These are phyloP conservation scores for Thermochaetoides thermophila DNA, from an alignment of 495 filamentous ascomycete genomes.

Conservation along the genomic window DNA sequence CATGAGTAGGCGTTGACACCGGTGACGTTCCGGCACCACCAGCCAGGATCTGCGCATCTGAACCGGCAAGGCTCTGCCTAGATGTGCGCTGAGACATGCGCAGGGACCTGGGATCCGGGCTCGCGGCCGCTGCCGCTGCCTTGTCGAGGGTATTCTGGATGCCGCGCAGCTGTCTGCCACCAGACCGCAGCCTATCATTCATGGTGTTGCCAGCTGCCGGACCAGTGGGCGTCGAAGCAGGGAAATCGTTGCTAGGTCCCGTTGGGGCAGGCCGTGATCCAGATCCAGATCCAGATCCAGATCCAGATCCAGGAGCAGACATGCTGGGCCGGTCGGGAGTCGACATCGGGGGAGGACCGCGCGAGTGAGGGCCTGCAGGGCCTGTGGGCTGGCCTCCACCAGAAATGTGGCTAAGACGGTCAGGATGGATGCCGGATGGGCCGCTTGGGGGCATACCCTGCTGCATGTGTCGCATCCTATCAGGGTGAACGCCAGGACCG, in stretches of 20 bases:
- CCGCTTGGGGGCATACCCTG: slow-evolving; percentile 5
- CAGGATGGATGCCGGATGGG: slow-evolving; percentile 31
- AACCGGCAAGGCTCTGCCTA: slow-evolving; percentile 27
- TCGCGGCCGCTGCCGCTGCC: slow-evolving; percentile 18
- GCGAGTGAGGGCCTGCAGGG: slow-evolving; percentile 10
- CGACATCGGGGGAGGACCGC: slow-evolving; percentile 18
- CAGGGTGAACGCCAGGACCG: slow-evolving; percentile 26
- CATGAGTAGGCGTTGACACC: slow-evolving; percentile 28
- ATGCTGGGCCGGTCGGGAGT: slow-evolving; percentile 23
- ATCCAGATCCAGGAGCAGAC: slow-evolving; percentile 9
- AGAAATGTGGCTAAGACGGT: slow-evolving; percentile 29
- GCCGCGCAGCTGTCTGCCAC: slow-evolving; percentile 31
- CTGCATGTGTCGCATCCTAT: slow-evolving; percentile 26
- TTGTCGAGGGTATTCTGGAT: slow-evolving; percentile 39
- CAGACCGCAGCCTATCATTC: slow-evolving; percentile 32
- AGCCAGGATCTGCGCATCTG: slow-evolving; percentile 32
- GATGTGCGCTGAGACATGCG: slow-evolving; percentile 27
- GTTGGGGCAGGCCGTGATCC: slow-evolving; percentile 12
- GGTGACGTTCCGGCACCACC: slow-evolving; percentile 35
- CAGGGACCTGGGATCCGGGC: too few species aligned
- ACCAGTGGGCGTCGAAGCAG: slow-evolving; percentile 30
- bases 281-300: slow-evolving; percentile 10
- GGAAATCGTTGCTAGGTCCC: slow-evolving; percentile 18
- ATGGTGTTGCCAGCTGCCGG: slow-evolving; percentile 26
- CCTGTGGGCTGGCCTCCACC: slow-evolving; percentile 12